Percentiles rank a stretch among this genome's conserved stretches.
Conservation (phyloP, 1,284 basidiomycete species). For the Cutaneotrichosporon sp. region DNA sequence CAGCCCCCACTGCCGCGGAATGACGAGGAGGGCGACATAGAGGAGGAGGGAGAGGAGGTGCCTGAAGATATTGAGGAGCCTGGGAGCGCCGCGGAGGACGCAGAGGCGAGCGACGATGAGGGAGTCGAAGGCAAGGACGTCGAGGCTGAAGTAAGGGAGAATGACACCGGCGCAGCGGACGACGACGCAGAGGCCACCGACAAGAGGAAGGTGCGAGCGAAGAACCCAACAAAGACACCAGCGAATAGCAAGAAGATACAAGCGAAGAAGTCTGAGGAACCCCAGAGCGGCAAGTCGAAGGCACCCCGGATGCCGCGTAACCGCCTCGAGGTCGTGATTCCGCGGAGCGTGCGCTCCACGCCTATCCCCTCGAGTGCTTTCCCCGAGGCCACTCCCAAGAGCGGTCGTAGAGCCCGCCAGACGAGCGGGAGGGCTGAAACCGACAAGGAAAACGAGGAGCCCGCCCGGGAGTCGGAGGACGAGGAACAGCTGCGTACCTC, state of each 20-base stretch:
- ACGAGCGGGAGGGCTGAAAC: no score
- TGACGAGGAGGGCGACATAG: slow-evolving; percentile 2
- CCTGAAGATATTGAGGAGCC: not conserved
- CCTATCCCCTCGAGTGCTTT: no score
- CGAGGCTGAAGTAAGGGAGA: no score
- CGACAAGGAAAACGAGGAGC: no score
- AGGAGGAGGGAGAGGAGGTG: not conserved
- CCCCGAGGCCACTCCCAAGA: no score
- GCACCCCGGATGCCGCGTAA: not conserved
- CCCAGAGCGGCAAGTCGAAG: not conserved
- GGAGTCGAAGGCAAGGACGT: not conserved
- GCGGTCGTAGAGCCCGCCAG: no score
- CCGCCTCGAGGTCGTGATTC: not conserved
- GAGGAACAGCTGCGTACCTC: no score
- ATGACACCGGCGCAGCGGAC: no score
- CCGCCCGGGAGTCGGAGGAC: no score
- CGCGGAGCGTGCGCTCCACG: not conserved
- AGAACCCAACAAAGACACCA: no score
- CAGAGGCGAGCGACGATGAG: not conserved
- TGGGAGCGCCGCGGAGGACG: not conserved
- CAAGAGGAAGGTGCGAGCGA: not conserved
- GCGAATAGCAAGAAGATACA: no score
- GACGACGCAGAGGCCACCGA: no score
- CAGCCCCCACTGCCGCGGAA: slow-evolving; percentile 26
- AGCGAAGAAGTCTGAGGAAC: not conserved